Percentiles rank a stretch among this genome's conserved stretches.
Conservation (phyloP, 192 early-diverging fungal species). For the Spinellus fusiger region DNA sequence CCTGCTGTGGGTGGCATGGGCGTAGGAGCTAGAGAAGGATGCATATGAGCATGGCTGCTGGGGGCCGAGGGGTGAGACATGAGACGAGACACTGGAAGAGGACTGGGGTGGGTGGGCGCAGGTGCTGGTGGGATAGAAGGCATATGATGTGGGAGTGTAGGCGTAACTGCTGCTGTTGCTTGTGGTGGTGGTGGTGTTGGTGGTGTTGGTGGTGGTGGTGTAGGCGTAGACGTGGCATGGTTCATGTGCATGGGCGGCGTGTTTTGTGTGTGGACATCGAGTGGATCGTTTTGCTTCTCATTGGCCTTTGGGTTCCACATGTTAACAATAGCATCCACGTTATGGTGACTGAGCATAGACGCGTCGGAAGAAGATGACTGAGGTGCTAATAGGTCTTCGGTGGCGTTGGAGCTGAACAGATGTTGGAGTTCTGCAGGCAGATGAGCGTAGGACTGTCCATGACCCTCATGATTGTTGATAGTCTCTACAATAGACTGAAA, state of each 20-base stretch:
- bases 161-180: neutral
- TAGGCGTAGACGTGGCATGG: too few species aligned
- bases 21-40: too few species aligned
- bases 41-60: too few species aligned
- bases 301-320: too few species aligned
- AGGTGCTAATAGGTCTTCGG: slow-evolving; percentile 10
- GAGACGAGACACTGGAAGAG: too few species aligned
- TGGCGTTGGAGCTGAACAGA: slow-evolving; percentile 1
- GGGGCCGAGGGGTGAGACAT: neutral
- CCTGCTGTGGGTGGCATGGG: too few species aligned
- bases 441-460: slow-evolving; percentile 4
- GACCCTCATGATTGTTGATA: slow-evolving; percentile 7
- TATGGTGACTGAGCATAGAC: slow-evolving; percentile 1
- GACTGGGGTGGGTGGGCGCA: neutral
- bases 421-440: slow-evolving; percentile 17
- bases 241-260: too few species aligned
- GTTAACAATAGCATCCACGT: neutral
- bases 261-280: too few species aligned
- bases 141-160: neutral
- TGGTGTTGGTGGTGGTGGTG: neutral
- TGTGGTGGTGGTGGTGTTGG: neutral
- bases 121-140: neutral
- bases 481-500: slow-evolving; percentile 17
- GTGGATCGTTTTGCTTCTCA: too few species aligned
- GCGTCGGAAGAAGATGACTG: slow-evolving; percentile 3